Evolutionary conservation across 106 monocot genomes (phyloP), one percentile per base, ranked within the genome.

Genomic region (Dendrobium nobile): DNA sequence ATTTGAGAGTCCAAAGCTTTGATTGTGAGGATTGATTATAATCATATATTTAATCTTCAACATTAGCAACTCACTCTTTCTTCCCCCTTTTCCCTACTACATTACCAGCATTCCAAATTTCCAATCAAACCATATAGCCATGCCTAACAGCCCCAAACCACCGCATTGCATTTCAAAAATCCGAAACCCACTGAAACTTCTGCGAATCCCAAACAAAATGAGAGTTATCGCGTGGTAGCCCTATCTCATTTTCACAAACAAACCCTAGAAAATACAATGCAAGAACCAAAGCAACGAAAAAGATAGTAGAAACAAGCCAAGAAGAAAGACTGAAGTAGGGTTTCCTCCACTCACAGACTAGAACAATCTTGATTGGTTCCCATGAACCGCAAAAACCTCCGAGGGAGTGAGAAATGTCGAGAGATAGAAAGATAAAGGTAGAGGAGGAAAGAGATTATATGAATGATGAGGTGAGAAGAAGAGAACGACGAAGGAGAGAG

Each of bases 141-240:
- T 10, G 9, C 16, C 7, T 54, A 37, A 0, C 40, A 72, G 72
- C 15, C 31, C 37, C 72, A 41, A 0, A 42, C 6, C 19, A 5
- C 20, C 74, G 17, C 68, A 72, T 72, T n/a, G n/a, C 74, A 42
- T 42, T 74, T 44, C 43, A 44, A 74, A 74, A 43, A 44, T 33
- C 74, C 42, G 9, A 44, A 20, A 44, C 43, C 74, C 74, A 10
- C 28, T 42, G 6, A 74, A 44, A 22, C 43, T n/a, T 24, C 61
- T 61, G 22, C 4, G 22, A 61, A n/a, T 22, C n/a, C 61, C 10
- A 61, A 4, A 67, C 26, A 27, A 67, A 67, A 28, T 67, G 67
- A 22, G 16, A 20, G 64, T 5, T 65, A 65, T 20, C 18, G 19
- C 7, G 64, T n/a, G 6, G 6, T 26, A 67, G 5, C 37, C 70